Conservation (phyloP, 768 basidiomycete species). For the Pulveroboletus frians region DNA sequence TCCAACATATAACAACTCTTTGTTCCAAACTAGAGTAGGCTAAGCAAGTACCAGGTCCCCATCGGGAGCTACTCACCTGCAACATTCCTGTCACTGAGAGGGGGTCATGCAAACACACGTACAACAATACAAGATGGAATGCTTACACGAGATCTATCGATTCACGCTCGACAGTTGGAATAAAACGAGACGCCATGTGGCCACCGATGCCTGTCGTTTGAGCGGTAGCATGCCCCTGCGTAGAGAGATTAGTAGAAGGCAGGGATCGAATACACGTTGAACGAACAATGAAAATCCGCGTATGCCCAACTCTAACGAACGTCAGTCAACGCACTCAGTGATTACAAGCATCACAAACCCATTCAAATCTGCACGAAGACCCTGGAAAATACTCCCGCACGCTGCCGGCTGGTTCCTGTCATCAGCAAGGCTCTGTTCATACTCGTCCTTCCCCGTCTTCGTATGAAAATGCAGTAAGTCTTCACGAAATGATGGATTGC, state of each 20-base stretch:
- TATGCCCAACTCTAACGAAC: slow-evolving; percentile 5
- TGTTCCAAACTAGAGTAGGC: slow-evolving; percentile 69
- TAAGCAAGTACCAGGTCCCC: not conserved
- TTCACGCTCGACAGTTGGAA: slow-evolving; percentile 17
- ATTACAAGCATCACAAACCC: slow-evolving; percentile 43
- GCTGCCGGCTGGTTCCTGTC: slow-evolving; percentile 53
- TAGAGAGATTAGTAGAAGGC: not conserved
- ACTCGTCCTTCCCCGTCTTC: slow-evolving; percentile 79
- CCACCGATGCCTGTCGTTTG: slow-evolving; percentile 16
- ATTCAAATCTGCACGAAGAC: slow-evolving; percentile 80
- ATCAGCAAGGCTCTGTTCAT: slow-evolving; percentile 66
- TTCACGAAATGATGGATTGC: not conserved
- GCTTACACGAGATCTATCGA: slow-evolving; percentile 12
- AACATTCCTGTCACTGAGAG: slow-evolving; percentile 7
- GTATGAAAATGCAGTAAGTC: slow-evolving; percentile 1
- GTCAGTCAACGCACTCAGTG: not conserved
- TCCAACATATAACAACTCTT: slow-evolving; percentile 41
- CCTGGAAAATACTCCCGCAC: slow-evolving; percentile 81
- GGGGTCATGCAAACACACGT: not conserved
- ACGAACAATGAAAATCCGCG: slow-evolving; percentile 12
- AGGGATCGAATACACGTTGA: not conserved
- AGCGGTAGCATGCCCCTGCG: slow-evolving; percentile 9
- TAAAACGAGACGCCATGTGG: slow-evolving; percentile 15
- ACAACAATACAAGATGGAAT: not conserved
- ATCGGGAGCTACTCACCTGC: not conserved